A percentile compares a stretch with the other conserved stretches of the same genome.
These are phyloP conservation scores for Paramyrothecium roridum DNA, from an alignment of 2,329 filamentous ascomycete genomes.

Conservation along the genomic window DNA sequence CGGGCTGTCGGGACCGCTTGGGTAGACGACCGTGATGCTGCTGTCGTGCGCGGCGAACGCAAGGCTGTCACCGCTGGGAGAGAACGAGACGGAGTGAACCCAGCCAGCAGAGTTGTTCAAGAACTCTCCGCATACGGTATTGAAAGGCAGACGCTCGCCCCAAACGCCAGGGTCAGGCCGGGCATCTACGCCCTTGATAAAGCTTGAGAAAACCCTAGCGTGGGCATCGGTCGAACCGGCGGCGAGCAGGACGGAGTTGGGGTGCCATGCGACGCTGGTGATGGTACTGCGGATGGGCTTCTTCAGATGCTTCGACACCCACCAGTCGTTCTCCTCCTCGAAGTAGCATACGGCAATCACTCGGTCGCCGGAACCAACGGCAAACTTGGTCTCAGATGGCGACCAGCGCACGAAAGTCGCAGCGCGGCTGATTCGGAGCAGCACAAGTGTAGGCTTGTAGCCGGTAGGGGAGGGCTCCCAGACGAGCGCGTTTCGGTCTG, in stretches of 20 bases:
- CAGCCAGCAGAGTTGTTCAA: constrained; percentile 95
- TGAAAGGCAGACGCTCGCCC: constrained; percentile 95
- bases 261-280: constrained; percentile 93
- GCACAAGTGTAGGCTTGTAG: constrained; percentile 95
- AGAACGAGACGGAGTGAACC: constrained; percentile 93
- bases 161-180: constrained; percentile 83
- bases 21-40: constrained; percentile 95
- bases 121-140: constrained; percentile 96
- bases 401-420: constrained; percentile 98
- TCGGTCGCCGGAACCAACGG: constrained; percentile 91
- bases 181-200: constrained; percentile 91
- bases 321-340: constrained; percentile 99
- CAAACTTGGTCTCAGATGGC: constrained; percentile 94
- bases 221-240: constrained; percentile 97
- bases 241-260: constrained; percentile 91
- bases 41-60: constrained; percentile 95
- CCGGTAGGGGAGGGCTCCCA: constrained; percentile 92
- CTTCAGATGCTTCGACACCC: constrained; percentile 99
- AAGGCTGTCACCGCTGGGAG: constrained; percentile 85
- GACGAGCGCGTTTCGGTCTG: constrained; percentile 95
- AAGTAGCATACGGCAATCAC: constrained; percentile 98
- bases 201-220: constrained; percentile 89
- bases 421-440: constrained; percentile 94
- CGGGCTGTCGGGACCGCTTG: constrained; percentile 83
- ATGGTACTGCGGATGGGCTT: constrained; percentile 98